These are phyloP conservation scores for Fusarium praegraminearum DNA, from an alignment of 2,329 filamentous ascomycete species.

Conservation along the genomic window DNA sequence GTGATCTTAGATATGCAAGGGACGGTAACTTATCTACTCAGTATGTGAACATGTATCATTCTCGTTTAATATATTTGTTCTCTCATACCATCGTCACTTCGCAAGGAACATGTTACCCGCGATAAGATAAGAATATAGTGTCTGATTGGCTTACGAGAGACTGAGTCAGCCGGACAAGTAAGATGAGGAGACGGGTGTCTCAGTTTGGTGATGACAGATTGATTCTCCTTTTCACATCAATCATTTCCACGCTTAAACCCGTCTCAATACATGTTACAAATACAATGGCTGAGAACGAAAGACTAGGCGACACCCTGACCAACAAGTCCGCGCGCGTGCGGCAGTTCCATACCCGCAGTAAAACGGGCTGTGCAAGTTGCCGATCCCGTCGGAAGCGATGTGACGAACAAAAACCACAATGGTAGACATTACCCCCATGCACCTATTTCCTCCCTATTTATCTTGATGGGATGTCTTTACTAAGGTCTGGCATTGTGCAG, in stretches of 20 bases:
- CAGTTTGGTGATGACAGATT: neutral
- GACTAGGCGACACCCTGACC: neutral
- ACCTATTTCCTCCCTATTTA: neutral
- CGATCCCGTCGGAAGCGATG: constrained; percentile 21
- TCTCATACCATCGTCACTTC: neutral
- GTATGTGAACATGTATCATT: neutral
- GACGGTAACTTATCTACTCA: neutral
- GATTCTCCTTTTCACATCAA: neutral
- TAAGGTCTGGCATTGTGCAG: neutral
- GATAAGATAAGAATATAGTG: neutral
- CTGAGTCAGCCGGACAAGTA: neutral
- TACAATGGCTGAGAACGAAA: neutral
- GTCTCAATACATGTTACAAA: neutral
- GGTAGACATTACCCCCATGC: neutral
- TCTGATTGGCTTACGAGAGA: neutral
- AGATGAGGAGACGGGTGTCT: neutral
- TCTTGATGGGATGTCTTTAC: neutral
- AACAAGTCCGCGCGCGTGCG: constrained; percentile 5
- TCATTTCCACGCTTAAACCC: neutral
- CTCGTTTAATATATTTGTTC: neutral
- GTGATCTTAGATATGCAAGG: rapidly evolving
- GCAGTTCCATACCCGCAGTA: constrained; percentile 16
- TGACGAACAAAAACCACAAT: constrained; percentile 21
- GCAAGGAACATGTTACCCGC: no score
- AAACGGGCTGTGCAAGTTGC: constrained; percentile 22